A percentile compares a stretch with the other conserved stretches of the same genome.
Evolutionary conservation across 73 alveolate species (phyloP).

Genomic region (Stentor coeruleus): DNA sequence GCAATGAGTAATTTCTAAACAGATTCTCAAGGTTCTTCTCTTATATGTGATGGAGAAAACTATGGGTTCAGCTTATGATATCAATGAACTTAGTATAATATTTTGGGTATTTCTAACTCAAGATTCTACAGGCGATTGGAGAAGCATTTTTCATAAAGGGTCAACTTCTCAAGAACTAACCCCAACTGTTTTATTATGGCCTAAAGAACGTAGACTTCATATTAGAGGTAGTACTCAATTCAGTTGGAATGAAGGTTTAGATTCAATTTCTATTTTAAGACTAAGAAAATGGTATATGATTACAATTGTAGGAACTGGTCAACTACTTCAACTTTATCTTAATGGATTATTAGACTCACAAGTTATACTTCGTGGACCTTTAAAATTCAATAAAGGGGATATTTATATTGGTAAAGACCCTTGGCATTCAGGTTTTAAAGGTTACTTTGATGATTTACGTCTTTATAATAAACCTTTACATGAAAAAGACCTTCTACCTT

Average conservation of each 20-base stretch:
- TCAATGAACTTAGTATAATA: background rate
- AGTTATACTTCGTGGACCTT: conserved; percentile 1
- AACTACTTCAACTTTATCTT: background rate
- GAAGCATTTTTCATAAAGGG: conserved; percentile 7
- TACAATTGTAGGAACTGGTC: background rate
- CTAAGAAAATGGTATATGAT: background rate
- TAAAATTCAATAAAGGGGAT: background rate
- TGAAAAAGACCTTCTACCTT: background rate
- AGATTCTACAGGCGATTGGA: conserved; percentile 24
- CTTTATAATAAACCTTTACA: background rate
- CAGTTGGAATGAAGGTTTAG: conserved; percentile 25
- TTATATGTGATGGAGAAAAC: background rate
- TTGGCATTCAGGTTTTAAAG: conserved; percentile 16
- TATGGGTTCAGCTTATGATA: background rate
- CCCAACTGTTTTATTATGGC: conserved; percentile 10
- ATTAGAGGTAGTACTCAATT: background rate
- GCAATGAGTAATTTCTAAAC: background rate
- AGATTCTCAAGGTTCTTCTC: conserved; percentile 12
- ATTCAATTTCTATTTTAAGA: background rate
- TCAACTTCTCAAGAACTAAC: conserved; percentile 16
- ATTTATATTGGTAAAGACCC: background rate
- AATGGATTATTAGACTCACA: background rate
- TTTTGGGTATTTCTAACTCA: background rate
- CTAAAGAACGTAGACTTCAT: background rate
- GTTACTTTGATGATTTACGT: conserved; percentile 12